A percentile compares a stretch with the other conserved stretches of the same genome.
These are phyloP conservation scores for Amphirosellinia nigrospora DNA, from an alignment of 495 filamentous ascomycete species.

Conservation along the genomic window DNA sequence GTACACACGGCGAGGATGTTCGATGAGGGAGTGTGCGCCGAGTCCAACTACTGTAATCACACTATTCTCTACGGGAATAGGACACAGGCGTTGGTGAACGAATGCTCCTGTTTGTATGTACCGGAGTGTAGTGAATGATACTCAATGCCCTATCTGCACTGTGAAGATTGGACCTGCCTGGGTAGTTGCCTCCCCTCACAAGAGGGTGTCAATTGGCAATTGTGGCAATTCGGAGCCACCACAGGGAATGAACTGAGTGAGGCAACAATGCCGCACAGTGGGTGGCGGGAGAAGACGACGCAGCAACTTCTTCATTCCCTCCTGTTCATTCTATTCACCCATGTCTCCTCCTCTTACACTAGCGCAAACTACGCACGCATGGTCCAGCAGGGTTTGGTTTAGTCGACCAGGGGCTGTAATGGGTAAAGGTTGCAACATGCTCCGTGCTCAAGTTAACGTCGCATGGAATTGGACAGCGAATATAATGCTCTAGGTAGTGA, in stretches of 20 bases:
- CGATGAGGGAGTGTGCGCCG: constrained; percentile 19
- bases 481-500: too few species aligned
- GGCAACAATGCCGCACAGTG: constrained; percentile 4
- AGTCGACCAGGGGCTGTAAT: not conserved
- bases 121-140: constrained; percentile 1
- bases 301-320: not conserved
- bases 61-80: not conserved
- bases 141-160: not conserved
- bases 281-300: constrained; percentile 3
- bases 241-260: constrained; percentile 8
- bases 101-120: not conserved
- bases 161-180: not conserved
- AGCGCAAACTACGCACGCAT: not conserved
- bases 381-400: not conserved
- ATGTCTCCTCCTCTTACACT: constrained; percentile 2
- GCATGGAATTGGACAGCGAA: not conserved
- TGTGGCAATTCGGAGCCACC: not conserved
- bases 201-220: too few species aligned
- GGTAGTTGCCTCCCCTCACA: too few species aligned
- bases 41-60: constrained; percentile 12
- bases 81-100: not conserved
- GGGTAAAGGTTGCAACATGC: constrained; percentile 17
- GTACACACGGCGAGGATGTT: constrained; percentile 10
- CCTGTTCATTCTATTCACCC: not conserved
- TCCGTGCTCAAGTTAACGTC: constrained; percentile 21